A percentile compares a stretch with the other conserved stretches of the same genome.
Conservation (phyloP, 2,329 filamentous ascomycete species). For the Nothophoma quercina region DNA sequence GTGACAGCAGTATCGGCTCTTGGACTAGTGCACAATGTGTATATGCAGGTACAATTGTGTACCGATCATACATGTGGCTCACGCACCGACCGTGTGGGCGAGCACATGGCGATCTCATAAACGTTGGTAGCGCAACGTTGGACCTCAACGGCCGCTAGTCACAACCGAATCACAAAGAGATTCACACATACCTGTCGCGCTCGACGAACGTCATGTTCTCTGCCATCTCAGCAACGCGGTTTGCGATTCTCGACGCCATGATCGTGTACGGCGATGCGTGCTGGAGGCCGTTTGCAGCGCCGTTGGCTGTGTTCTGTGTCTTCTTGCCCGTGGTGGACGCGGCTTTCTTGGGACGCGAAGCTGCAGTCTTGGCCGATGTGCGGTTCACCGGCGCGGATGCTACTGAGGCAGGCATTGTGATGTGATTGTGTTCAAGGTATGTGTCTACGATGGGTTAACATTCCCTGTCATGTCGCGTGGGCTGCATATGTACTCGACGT, state of each 20-base stretch:
- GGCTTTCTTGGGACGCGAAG: constrained; percentile 44
- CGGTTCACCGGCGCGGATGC: constrained; percentile 45
- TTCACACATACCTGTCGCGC: constrained; percentile 46
- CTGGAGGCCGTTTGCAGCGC: constrained; percentile 37
- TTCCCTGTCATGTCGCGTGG: constrained; percentile 25
- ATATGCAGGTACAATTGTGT: too few relatives aligned
- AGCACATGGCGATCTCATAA: constrained; percentile 1
- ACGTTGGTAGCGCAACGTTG: constrained; percentile 22
- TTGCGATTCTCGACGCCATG: constrained; percentile 60
- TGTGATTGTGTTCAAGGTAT: neutral
- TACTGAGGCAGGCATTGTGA: constrained; percentile 44
- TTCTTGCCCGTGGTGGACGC: constrained; percentile 27
- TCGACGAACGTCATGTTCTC: constrained; percentile 62
- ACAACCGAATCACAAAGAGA: neutral
- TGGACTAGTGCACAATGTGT: too few relatives aligned
- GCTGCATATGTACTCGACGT: constrained; percentile 23
- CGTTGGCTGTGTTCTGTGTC: constrained; percentile 32
- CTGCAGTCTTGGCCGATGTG: constrained; percentile 38
- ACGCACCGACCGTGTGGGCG: constrained; percentile 3
- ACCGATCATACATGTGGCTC: neutral
- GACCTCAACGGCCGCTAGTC: constrained; percentile 26
- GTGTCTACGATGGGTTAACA: neutral
- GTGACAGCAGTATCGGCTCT: too few relatives aligned
- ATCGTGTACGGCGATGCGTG: constrained; percentile 57
- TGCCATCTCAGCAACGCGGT: constrained; percentile 61